Base-by-base conservation (phyloP, 495 filamentous ascomycete genomes). In the Neurospora terricola region DNA sequence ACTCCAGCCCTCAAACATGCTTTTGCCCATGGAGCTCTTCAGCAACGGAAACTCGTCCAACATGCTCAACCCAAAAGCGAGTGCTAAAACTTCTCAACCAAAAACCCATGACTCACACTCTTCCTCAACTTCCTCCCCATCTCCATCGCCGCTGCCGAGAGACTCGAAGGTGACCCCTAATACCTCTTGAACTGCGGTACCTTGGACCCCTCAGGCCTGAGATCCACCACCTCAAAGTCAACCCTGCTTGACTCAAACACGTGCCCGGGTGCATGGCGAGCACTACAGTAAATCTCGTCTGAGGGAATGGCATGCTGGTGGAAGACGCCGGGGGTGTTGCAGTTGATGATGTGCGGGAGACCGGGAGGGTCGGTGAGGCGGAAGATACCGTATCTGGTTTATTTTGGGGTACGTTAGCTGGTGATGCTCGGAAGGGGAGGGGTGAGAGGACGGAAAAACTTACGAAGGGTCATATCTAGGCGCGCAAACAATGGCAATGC, bases 401-500 rank as follows among this genome's bases (percentile, higher is more conserved):
- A 18, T 42, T 45, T 12, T 2, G 45, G 11, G 45, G 11, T 5
- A 3, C 1, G n/a, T 45, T 45, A 48, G 70, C 4, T 62, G 40
- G 69, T 42, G 23, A 75, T 18, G 12, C 21, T 9, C 8, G 21
- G 72, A 12, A 62, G 34, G 27, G 54, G 36, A 62, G 71, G 27
- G 6, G 23, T 12, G 69, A 8, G 45, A 68, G 11, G 37, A 42
- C 10, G 34, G 18, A 71, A 34, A 43, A 72, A 89, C 90, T 84
- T 81, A 93, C 87, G 87, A 90, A 54, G 93, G 93, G 16, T 86
- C 84, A 73, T 91, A 91, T 62, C 87, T 91, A 14, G 96, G 96
- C 38, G 96, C 93, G 82, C 96, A 98, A 66, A 99, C 96, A 75
- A 99, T 96, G 9, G 96, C 96, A 77, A 99, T 95, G 78, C 92